Evolutionary conservation across 2,329 filamentous ascomycete genomes (phyloP).

Genomic region (Fusarium tupiense): DNA sequence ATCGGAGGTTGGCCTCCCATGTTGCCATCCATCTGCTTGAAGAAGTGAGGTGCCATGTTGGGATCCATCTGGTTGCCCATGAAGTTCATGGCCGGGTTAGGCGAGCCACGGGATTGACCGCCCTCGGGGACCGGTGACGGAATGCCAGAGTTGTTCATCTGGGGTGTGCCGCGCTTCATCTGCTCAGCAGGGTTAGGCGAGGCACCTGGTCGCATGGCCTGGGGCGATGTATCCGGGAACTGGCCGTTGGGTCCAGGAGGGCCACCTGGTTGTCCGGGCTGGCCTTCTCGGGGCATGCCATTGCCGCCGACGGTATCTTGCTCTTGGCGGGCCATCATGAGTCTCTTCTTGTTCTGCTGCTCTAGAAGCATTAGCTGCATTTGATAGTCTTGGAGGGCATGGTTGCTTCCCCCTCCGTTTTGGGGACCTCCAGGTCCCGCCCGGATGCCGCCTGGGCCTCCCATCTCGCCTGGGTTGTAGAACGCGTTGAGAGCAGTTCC

Average conservation of each 20-base stretch:
- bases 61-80: slow-evolving; percentile 72
- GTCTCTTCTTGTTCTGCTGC: slow-evolving; percentile 86
- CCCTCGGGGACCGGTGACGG: slow-evolving; percentile 78
- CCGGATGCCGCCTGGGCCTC: slow-evolving; percentile 67
- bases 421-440: slow-evolving; percentile 59
- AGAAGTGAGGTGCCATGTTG: slow-evolving; percentile 68
- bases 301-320: slow-evolving; percentile 70
- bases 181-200: slow-evolving; percentile 82
- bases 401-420: slow-evolving; percentile 69
- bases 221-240: slow-evolving; percentile 77
- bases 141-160: slow-evolving; percentile 74
- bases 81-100: slow-evolving; percentile 70
- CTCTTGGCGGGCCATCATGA: slow-evolving; percentile 84
- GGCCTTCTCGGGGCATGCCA: slow-evolving; percentile 59
- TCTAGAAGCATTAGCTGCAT: slow-evolving; percentile 90
- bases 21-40: slow-evolving; percentile 65
- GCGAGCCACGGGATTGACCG: slow-evolving; percentile 71
- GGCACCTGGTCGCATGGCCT: slow-evolving; percentile 72
- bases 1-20: slow-evolving; percentile 57
- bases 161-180: slow-evolving; percentile 81
- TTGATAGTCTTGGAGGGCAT: slow-evolving; percentile 86
- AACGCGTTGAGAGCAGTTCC: slow-evolving; percentile 64
- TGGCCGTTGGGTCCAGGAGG: slow-evolving; percentile 67
- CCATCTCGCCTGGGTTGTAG: slow-evolving; percentile 73
- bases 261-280: slow-evolving; percentile 61